A percentile compares a stretch with the other conserved stretches of the same genome.
Evolutionary conservation across 495 filamentous ascomycete species (phyloP).

Genomic region (Neurospora sp.): DNA sequence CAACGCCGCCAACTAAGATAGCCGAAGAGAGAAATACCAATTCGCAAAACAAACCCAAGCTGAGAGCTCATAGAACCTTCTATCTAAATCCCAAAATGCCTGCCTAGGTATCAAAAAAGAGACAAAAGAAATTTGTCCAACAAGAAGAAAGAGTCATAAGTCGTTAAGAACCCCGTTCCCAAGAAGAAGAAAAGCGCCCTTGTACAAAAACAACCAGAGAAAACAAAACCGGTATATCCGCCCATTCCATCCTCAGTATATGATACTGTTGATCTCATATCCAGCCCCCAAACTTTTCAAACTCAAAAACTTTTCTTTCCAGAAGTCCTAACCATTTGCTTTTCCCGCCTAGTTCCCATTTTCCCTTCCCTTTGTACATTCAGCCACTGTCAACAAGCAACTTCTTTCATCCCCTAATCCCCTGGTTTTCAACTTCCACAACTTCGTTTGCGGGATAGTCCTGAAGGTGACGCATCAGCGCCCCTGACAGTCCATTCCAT

Average conservation of each 20-base stretch:
- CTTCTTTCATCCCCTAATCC: not conserved
- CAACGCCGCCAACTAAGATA: not conserved
- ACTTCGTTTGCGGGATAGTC: not conserved
- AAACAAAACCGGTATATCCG: not conserved
- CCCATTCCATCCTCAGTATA: not conserved
- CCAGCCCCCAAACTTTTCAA: not conserved
- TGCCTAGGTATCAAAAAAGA: not conserved
- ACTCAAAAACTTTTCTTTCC: not conserved
- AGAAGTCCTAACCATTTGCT: not conserved
- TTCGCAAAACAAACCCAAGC: not conserved
- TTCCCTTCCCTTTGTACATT: not conserved
- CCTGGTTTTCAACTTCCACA: not conserved
- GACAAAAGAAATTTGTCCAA: not conserved
- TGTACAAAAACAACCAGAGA: not conserved
- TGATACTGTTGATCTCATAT: constrained; percentile 1
- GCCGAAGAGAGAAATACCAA: not conserved
- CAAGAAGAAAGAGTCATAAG: not conserved
- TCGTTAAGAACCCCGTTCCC: not conserved
- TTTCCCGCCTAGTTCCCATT: not conserved
- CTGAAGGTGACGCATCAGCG: not conserved
- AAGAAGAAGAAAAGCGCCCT: not conserved
- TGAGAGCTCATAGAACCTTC: not conserved
- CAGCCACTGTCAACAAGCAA: not conserved
- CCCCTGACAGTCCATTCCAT: not conserved
- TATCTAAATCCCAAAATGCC: not conserved